phyloP scores from a whole-genome alignment of 2,329 filamentous ascomycete species.

The Cladosporium austrohemisphaericum region DNA sequence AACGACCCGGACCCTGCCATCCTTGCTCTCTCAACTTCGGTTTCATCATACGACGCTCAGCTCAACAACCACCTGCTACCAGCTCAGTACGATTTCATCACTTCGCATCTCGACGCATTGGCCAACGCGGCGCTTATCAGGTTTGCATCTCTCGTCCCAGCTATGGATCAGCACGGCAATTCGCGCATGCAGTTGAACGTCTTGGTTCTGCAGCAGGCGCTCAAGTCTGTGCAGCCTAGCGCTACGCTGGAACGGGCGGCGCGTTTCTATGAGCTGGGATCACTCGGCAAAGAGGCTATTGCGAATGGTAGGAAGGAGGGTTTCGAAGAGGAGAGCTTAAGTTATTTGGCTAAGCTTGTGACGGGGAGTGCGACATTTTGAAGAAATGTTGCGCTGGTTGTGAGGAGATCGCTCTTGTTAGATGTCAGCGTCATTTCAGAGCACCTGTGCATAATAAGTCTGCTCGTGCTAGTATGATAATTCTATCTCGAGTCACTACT shows the following conservation, averaged over 20 bases:
- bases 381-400: too few relatives aligned
- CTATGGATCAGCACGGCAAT: conserved; percentile 80
- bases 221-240: conserved; percentile 77
- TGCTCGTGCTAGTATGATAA: too few relatives aligned
- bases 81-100: conserved; percentile 67
- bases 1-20: conserved; percentile 75
- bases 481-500: too few relatives aligned
- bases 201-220: conserved; percentile 89
- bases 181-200: conserved; percentile 92
- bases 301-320: conserved; percentile 29
- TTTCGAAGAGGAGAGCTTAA: conserved; percentile 39
- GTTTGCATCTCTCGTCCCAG: conserved; percentile 66
- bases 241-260: conserved; percentile 62
- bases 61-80: conserved; percentile 68
- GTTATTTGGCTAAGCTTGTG: conserved; percentile 38
- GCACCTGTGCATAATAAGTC: too few relatives aligned
- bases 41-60: conserved; percentile 85
- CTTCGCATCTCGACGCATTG: conserved; percentile 69
- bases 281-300: conserved; percentile 50
- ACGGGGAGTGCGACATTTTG: too few relatives aligned
- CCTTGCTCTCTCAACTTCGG: conserved; percentile 74
- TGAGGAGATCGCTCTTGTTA: too few relatives aligned
- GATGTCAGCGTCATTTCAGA: too few relatives aligned
- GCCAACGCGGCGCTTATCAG: conserved; percentile 73
- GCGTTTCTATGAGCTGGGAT: conserved; percentile 67